These are phyloP conservation scores for Tephrocybe sp. DNA, from an alignment of 768 basidiomycete species.

Conservation along the genomic window DNA sequence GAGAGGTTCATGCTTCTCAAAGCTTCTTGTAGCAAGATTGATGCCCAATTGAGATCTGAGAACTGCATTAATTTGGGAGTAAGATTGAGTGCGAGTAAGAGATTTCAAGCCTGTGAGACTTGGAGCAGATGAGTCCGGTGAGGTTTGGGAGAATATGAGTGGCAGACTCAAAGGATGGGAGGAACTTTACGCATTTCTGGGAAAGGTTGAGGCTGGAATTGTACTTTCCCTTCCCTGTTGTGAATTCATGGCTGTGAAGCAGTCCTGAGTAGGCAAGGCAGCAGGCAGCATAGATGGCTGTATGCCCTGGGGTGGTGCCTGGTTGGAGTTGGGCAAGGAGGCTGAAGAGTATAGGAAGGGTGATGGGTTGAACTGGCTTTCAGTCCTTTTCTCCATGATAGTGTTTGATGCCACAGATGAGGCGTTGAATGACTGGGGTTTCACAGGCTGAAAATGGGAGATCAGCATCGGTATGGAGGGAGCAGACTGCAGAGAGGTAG, in stretches of 20 bases:
- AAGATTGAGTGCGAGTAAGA: too few relatives aligned
- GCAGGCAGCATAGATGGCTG: constrained; percentile 12
- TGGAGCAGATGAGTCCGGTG: too few relatives aligned
- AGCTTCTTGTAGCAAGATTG: too few relatives aligned
- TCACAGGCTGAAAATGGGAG: constrained; percentile 23
- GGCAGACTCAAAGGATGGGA: constrained; percentile 22
- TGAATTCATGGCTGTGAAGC: constrained; percentile 20
- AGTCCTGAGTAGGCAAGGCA: constrained; percentile 16
- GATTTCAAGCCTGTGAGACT: too few relatives aligned
- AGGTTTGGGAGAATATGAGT: constrained; percentile 24
- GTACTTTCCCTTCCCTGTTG: not conserved
- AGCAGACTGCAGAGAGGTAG: constrained; percentile 22
- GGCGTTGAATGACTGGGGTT: constrained; percentile 24
- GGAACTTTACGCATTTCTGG: constrained; percentile 22
- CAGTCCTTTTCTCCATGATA: constrained; percentile 25
- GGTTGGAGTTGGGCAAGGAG: not conserved
- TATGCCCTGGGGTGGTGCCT: constrained; percentile 14
- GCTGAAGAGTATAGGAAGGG: constrained; percentile 18
- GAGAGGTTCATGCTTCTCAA: too few relatives aligned
- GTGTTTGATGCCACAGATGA: constrained; percentile 33
- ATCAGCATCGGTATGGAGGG: constrained; percentile 30
- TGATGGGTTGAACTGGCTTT: constrained; percentile 25
- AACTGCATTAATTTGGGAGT: too few relatives aligned
- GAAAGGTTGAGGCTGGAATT: constrained; percentile 6
- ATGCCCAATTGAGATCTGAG: too few relatives aligned